Evolutionary conservation across 2,329 filamentous ascomycete genomes (phyloP).

Genomic region (Botrytis cinerea): DNA sequence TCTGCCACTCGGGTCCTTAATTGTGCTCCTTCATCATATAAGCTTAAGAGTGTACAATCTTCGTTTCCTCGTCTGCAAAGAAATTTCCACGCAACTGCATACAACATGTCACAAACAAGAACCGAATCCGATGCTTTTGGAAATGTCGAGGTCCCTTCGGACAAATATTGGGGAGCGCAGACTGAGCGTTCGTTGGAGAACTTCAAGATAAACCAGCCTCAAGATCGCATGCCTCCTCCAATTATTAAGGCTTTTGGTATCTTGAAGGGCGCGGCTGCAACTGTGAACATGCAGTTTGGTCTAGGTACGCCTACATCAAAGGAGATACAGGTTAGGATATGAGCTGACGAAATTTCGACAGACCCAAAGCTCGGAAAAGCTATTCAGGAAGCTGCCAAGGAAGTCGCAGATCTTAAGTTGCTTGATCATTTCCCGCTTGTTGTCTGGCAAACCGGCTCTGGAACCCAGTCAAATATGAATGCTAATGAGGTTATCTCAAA

Average conservation of each 20-base stretch:
- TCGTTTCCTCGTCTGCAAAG: conserved; percentile 31
- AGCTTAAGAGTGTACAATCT: conserved; percentile 11
- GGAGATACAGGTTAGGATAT: conserved; percentile 20
- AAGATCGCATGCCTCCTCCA: conserved; percentile 95
- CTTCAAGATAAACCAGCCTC: conserved; percentile 99
- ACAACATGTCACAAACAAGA: conserved; percentile 57
- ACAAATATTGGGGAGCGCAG: conserved; percentile 99
- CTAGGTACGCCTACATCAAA: conserved; percentile 60
- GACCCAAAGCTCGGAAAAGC: conserved; percentile 88
- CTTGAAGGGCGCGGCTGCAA: conserved; percentile 93
- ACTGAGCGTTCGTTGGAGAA: conserved; percentile 95
- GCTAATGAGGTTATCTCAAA: conserved; percentile 99
- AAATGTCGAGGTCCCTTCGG: conserved; percentile 84
- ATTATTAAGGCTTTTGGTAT: conserved; percentile 94
- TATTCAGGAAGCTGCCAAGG: conserved; percentile 89
- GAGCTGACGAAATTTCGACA: conserved; percentile 45
- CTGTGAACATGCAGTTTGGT: conserved; percentile 92
- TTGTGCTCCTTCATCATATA: conserved; percentile 24
- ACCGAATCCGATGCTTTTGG: conserved; percentile 98
- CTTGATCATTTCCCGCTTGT: conserved; percentile 97
- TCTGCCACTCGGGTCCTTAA: conserved; percentile 22
- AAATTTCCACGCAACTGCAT: conserved; percentile 40
- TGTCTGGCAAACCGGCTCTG: conserved; percentile 98
- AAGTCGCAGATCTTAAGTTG: conserved; percentile 92
- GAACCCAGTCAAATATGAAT: conserved; percentile 99